Percentiles rank a stretch among this genome's conserved stretches.
These are phyloP conservation scores for Lolium rigidum DNA, from an alignment of 176 grass and related monocot genomes.

Conservation along the genomic window DNA sequence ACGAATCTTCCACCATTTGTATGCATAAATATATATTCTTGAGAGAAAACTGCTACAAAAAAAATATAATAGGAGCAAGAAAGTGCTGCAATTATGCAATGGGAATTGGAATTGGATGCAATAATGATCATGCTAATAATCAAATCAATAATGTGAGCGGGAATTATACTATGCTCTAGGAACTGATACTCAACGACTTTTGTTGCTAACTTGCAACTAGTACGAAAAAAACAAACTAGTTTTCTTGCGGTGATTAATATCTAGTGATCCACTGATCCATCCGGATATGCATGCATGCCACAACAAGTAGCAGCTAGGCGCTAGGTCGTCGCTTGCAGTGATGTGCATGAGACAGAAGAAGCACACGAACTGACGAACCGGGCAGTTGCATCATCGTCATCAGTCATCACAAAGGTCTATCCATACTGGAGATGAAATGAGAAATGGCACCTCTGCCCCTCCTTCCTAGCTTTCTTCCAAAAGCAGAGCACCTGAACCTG, in stretches of 20 bases:
- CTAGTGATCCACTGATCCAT: background rate
- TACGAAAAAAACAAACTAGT: background rate
- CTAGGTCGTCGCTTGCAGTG: background rate
- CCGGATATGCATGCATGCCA: background rate
- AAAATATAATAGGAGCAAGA: background rate
- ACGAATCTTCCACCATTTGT: constrained; percentile 3
- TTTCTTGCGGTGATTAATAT: background rate
- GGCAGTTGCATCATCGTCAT: background rate
- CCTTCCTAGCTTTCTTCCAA: background rate
- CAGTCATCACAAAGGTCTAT: background rate
- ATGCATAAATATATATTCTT: constrained; percentile 31
- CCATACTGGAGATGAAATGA: background rate
- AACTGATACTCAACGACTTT: constrained; percentile 34
- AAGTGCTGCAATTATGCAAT: constrained; percentile 36
- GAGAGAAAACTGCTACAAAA: background rate
- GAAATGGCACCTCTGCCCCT: background rate
- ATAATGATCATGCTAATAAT: constrained; percentile 24
- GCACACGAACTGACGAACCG: background rate
- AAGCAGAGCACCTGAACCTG: constrained; percentile 12
- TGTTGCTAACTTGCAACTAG: background rate
- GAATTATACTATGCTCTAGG: constrained; percentile 14
- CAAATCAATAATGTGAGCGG: constrained; percentile 35
- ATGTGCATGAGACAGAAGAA: constrained; percentile 4
- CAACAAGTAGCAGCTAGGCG: background rate
- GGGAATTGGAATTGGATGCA: constrained; percentile 46